A percentile compares a stretch with the other conserved stretches of the same genome.
phyloP scores from a whole-genome alignment of 805 yeast genomes.

The Candida xyloterini region DNA sequence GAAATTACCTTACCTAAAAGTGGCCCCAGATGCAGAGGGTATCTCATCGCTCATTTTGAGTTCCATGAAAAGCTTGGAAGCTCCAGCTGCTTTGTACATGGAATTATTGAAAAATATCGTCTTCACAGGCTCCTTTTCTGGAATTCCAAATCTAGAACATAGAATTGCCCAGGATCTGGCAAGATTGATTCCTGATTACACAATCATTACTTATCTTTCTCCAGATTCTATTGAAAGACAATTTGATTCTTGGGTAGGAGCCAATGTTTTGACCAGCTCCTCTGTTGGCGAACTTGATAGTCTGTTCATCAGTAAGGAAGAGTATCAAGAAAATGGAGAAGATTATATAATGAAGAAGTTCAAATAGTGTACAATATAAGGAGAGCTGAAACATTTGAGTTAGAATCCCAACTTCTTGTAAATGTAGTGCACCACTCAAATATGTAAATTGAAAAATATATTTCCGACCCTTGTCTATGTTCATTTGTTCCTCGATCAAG shows the following conservation, averaged over 20 bases:
- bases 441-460: conserved; percentile 3
- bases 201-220: conserved; percentile 38
- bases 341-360: conserved; percentile 43
- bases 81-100: conserved; percentile 38
- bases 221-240: conserved; percentile 49
- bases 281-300: conserved; percentile 56
- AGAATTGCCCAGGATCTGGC: conserved; percentile 54
- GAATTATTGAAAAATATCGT: conserved; percentile 46
- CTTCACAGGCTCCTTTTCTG: conserved; percentile 59
- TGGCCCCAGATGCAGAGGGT: conserved; percentile 52
- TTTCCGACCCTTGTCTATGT: conserved; percentile 4
- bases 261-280: conserved; percentile 53
- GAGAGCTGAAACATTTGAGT: neutral
- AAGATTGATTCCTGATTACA: conserved; percentile 51
- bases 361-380: conserved; percentile 29
- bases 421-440: conserved; percentile 7
- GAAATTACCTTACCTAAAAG: conserved; percentile 39
- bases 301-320: conserved; percentile 59
- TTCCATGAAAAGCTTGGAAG: conserved; percentile 45
- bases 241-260: conserved; percentile 70
- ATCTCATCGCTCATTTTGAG: conserved; percentile 43
- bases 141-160: conserved; percentile 53
- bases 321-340: conserved; percentile 62
- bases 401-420: too few species aligned
- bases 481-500: conserved; percentile 12